Base-by-base conservation (phyloP, 176 grass and related monocot species). In the Carex cristatella region DNA sequence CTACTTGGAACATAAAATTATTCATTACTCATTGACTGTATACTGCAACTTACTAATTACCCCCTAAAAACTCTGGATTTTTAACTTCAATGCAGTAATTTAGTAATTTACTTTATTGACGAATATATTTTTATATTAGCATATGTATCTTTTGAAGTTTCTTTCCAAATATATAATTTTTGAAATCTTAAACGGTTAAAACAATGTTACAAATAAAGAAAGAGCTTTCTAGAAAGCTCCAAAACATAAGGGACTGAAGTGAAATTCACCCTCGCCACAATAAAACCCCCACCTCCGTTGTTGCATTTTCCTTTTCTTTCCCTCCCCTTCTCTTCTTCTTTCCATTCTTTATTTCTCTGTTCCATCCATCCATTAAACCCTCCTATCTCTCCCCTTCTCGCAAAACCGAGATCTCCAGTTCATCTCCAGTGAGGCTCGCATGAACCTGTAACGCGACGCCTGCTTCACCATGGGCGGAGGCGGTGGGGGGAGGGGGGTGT, bases 401-500 rank as follows among this genome's bases (percentile, higher is more conserved):
- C 23, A n/a, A 35, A 79, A 86, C 18, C 59, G 70, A 60, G 77
- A 80, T 86, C 53, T 69, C 32, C 23, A 48, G 56, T n/a, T 63
- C 40, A 12, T 49, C 37, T 63, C 16, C 53, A 57, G 49, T 53
- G 60, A 27, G 66, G 65, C 37, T 15, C 51, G 51, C 46, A 79
- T 79, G 84, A 64, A 53, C 18, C 13, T 58, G 30, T 80, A 59
- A 65, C 66, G 5, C 46, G 10, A 57, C 11, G 74, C 69, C 40
- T 65, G 15, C 73, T 76, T 84, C 53, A 58, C 32, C 35, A 85
- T 70, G 84, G 74, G 55, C 10, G 70, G 44, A 11, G 85, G 84
- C 16, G 86, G 85, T 60, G 84, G 80, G 69, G 69, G 44, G 23
- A 90, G 79, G n/a, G 82, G 81, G 62, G 70, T 86, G 70, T 85